These are phyloP conservation scores for Suillus subalutaceus DNA, from an alignment of 768 basidiomycete genomes.

Conservation along the genomic window DNA sequence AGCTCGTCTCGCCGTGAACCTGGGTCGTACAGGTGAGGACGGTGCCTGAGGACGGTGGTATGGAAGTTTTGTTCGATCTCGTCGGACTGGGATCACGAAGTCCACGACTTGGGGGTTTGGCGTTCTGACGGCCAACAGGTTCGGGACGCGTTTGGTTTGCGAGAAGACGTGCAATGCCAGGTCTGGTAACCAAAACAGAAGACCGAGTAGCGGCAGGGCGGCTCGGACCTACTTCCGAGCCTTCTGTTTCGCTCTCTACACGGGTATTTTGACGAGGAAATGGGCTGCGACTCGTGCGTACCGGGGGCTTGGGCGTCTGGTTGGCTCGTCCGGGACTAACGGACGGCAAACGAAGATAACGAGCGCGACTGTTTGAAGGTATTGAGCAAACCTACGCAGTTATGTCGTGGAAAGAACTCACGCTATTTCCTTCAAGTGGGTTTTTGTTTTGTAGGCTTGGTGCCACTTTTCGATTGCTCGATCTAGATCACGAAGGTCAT, in stretches of 20 bases:
- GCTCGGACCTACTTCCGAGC: slow-evolving; percentile 32
- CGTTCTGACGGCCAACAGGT: slow-evolving; percentile 27
- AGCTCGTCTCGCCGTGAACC: slow-evolving; percentile 39
- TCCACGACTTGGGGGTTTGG: slow-evolving; percentile 28
- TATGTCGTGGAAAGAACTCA: slow-evolving; percentile 45
- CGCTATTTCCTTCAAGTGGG: slow-evolving; percentile 82
- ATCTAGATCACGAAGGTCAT: slow-evolving; percentile 35
- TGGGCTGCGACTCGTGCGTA: slow-evolving; percentile 29
- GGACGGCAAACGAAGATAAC: slow-evolving; percentile 76
- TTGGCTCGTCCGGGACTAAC: slow-evolving; percentile 43
- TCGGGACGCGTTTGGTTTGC: slow-evolving; percentile 35
- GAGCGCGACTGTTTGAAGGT: slow-evolving; percentile 60
- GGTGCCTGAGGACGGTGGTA: slow-evolving; percentile 24
- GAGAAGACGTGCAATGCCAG: slow-evolving; percentile 43
- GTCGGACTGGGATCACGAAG: slow-evolving; percentile 35
- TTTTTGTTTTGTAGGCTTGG: slow-evolving; percentile 67
- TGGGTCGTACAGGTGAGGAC: slow-evolving; percentile 34
- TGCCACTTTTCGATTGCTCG: slow-evolving; percentile 66
- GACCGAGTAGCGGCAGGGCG: slow-evolving; percentile 25
- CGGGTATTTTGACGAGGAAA: slow-evolving; percentile 32
- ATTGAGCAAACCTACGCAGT: slow-evolving; percentile 16
- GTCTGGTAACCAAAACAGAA: slow-evolving; percentile 28
- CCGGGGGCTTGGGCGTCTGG: slow-evolving; percentile 32
- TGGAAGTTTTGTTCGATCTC: slow-evolving; percentile 29
- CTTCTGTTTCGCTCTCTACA: slow-evolving; percentile 35